Base-by-base conservation (phyloP, 2,329 filamentous ascomycete genomes). In the Colletotrichum tabaci region DNA sequence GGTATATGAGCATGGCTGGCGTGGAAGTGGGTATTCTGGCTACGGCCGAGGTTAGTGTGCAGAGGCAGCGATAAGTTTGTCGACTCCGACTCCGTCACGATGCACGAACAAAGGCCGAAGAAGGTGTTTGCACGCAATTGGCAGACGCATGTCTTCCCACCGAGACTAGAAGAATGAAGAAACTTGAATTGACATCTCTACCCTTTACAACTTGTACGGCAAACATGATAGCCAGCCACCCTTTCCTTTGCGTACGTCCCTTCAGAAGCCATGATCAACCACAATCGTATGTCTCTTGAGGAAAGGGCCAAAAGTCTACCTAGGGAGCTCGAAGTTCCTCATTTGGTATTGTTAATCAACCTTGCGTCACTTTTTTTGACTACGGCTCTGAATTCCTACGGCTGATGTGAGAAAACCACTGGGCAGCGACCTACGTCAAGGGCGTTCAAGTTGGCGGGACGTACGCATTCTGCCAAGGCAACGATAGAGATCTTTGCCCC, bases 21-120 rank as follows among this genome's bases (percentile, higher is more conserved):
- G 18, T 23, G 23, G 44, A 12, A 58, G 23, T 52, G 30, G 40
- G 26, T 47, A 49, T 68, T 60, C 47, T 26, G 58, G 21, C 65
- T 64, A 68, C 58, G 66, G 65, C 60, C 60, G 66, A 64, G 10
- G 65, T 53, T 60, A 60, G 66, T 38, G 46, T 23, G 38, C 26
- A 35, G 40, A 30, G 46, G 50, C 13, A 49, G 42, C 46, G 26
- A 46, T 18, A 13, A 18, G 12, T 44, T 55, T 10, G 40, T 57
- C 26, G 26, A 30, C 26, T 30, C 26, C 26, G 10, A 7, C 40
- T 2, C 64, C 46, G 21, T 46, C 38, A 26, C 18, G 26, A 67
- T 63, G 57, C 40, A 49, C 16, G 30, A 46, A 68, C 60, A 66
- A 68, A 23, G 35, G 8, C 44, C n/a, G 23, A 66, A 26, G 2